Base-by-base conservation (phyloP, 179 eudicot genomes). In the Vitellaria paradoxa region DNA sequence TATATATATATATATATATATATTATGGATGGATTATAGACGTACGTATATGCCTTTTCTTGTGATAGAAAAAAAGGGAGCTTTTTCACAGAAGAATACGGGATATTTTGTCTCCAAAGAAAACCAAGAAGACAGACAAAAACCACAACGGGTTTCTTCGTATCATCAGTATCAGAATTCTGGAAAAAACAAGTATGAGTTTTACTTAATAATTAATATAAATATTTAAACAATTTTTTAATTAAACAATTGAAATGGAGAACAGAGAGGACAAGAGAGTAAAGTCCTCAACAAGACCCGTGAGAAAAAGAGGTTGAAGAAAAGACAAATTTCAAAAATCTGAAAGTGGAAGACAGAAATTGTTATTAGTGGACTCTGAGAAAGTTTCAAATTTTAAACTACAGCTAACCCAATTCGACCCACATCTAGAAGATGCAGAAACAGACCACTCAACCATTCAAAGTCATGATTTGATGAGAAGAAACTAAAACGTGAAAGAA, bases 291-390 rank as follows among this genome's bases (percentile, higher is more conserved):
- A 42, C 45, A 3, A 42, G 45, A 42, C 45, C 45, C 45, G 45
- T 42, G 45, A 42, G 45, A 42, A 42, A 42, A 42, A 42, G 68
- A 61, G 56, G 18, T 21, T 7, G 49, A 52, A 11, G 37, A 10
- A 23, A 53, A 64, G 13, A 65, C 40, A 53, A 66, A 21, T 66
- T 65, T n/a, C 20, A 65, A 30, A 66, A 78, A 53, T 42, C 65
- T 42, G 7, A 52, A 52, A 11, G 49, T 77, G 3, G 20, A 81
- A 77, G 62, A 65, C 20, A 52, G 65, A 45, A 24, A 26, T 65
- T 68, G 5, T 65, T 53, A 1, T 5, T 68, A 74, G 50, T 0
- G 2, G 62, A 11, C 53, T 73, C 65, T n/a, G 52, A 53, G 45
- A 80, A 15, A 75, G 24, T 9, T 68, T 65, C 45, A 42, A 23